Conservation (phyloP, 495 filamentous ascomycete species). For the Tuber melanosporum region DNA sequence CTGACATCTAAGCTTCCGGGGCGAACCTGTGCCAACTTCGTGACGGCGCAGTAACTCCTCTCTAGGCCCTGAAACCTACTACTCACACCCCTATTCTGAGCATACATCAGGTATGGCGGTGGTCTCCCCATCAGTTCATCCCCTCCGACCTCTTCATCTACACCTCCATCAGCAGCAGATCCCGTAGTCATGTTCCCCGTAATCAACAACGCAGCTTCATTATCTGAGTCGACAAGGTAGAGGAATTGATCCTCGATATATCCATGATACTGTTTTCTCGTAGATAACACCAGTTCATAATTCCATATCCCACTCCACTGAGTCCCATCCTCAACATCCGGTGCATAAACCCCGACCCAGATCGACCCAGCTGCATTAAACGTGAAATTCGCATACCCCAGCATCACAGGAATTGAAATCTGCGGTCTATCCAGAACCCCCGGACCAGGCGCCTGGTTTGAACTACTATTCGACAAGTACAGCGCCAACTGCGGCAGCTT, state of each 20-base stretch:
- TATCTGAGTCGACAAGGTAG: constrained; percentile 73
- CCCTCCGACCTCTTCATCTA: constrained; percentile 26
- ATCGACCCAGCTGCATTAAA: constrained; percentile 55
- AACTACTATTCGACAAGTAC: constrained; percentile 62
- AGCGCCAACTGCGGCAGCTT: constrained; percentile 65
- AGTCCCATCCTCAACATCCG: constrained; percentile 47
- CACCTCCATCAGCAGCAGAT: constrained; percentile 32
- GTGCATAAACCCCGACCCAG: constrained; percentile 68
- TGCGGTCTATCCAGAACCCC: constrained; percentile 46
- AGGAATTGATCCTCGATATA: constrained; percentile 53
- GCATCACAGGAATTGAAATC: constrained; percentile 46
- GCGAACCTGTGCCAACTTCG: constrained; percentile 55
- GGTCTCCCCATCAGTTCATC: constrained; percentile 36
- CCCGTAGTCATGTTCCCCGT: constrained; percentile 61
- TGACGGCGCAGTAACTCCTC: constrained; percentile 67
- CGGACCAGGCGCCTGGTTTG: constrained; percentile 64
- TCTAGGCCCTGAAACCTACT: constrained; percentile 57
- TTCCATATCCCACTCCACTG: constrained; percentile 51
- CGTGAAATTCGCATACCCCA: constrained; percentile 58
- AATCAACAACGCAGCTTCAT: constrained; percentile 64
- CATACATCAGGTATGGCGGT: constrained; percentile 72
- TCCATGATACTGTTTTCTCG: constrained; percentile 63
- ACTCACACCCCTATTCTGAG: constrained; percentile 50
- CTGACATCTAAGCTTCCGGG: constrained; percentile 50
- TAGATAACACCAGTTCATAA: constrained; percentile 77